A percentile compares a stretch with the other conserved stretches of the same genome.
Evolutionary conservation across 1,284 basidiomycete species (phyloP).

Genomic region (Trametes hirsuta): DNA sequence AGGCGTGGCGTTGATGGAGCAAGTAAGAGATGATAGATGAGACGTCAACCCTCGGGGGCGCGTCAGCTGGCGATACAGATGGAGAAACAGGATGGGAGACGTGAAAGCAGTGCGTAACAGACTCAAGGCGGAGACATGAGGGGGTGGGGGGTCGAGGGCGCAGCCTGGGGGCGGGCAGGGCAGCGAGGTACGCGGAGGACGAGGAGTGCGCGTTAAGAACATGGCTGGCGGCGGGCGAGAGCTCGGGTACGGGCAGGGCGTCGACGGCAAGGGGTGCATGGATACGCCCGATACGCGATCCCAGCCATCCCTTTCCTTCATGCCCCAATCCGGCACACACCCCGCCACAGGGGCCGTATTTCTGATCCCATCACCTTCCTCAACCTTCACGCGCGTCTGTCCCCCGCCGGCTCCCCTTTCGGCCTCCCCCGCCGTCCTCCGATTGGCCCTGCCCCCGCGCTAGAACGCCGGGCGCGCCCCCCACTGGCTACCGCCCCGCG

Average conservation of each 20-base stretch:
- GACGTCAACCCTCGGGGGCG: neutral
- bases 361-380: conserved; percentile 9
- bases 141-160: neutral
- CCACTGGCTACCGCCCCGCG: no score
- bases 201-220: neutral
- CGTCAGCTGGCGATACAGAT: conserved; percentile 12
- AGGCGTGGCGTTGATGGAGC: conserved; percentile 14
- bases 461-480: conserved; percentile 6
- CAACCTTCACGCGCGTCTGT: conserved; percentile 2
- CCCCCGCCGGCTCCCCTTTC: neutral
- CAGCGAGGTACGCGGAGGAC: conserved; percentile 1
- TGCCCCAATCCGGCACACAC: conserved; percentile 11
- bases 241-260: conserved; percentile 3
- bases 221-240: neutral
- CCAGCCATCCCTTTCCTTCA: conserved; percentile 7
- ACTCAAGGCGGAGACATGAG: neutral
- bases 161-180: conserved; percentile 6
- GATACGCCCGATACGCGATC: conserved; percentile 15
- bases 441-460: conserved; percentile 1
- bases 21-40: conserved; percentile 21
- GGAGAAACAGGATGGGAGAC: conserved; percentile 6
- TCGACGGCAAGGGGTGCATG: conserved; percentile 15
- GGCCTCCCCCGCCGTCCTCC: conserved; percentile 1
- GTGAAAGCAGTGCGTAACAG: neutral
- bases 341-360: conserved; percentile 12